Base-by-base conservation (phyloP, 371 early-diverging fungal genomes). In the Apophysomyces sp. region DNA sequence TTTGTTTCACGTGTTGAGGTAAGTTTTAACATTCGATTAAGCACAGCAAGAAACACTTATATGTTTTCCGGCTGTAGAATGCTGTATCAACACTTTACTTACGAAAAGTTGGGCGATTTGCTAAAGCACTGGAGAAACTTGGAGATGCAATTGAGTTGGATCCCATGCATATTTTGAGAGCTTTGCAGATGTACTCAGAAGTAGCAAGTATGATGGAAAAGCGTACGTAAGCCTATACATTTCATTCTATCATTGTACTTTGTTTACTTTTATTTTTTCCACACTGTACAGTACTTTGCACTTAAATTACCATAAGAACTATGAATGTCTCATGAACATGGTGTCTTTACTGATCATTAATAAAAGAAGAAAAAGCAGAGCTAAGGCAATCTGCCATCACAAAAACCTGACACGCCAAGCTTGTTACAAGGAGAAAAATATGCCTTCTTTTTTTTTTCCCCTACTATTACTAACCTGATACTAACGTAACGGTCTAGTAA, bases 1-100 rank as follows among this genome's bases (percentile, higher is more conserved):
- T 80, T 83, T 58, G 77, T 89, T 26, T 74, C 82, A 2, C 73
- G 87, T 41, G 80, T 87, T 37, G 89, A 89, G 76, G 80, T 79
- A 73, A 74, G n/a, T n/a, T n/a, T n/a, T n/a, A n/a, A n/a, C n/a
- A n/a, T n/a, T n/a, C n/a, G n/a, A n/a, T n/a, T n/a, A n/a, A n/a
- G n/a, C n/a, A n/a, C n/a, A n/a, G n/a, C n/a, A n/a, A n/a, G n/a
- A 27, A 59, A 16, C 13, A 41, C 24, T 28, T 39, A 37, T 30
- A 26, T 54, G 30, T 16, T 24, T 44, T 44, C 49, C 16, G 16
- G 9, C 18, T 51, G 18, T 67, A 84, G 83, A 86, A 84, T 59
- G 75, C 76, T 37, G 74, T 74, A 34, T 81, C 84, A 11, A 74
- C 74, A 28, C 56, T 86, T 30, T 81, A 75, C 52, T 73, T 86